phyloP scores from a whole-genome alignment of 306 rosid species.

The Clitoria ternatea region DNA sequence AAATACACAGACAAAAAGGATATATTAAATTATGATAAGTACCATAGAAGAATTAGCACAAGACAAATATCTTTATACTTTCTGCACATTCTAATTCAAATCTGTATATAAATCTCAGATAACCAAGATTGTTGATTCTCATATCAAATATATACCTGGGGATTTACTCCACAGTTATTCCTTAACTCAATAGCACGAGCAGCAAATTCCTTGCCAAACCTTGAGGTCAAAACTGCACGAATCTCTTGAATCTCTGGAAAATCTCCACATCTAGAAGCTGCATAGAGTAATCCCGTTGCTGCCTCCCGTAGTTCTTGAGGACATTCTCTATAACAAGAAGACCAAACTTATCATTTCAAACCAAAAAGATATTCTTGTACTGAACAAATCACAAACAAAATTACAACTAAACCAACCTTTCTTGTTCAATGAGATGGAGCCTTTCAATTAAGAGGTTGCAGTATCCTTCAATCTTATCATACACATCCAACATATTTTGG shows the following conservation, averaged over 20 bases:
- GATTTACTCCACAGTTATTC: constrained; percentile 68
- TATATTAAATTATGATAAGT: background rate
- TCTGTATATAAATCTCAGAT: background rate
- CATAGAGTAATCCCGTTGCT: constrained; percentile 59
- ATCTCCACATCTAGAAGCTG: constrained; percentile 91
- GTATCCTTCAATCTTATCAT: constrained; percentile 63
- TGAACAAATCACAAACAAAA: background rate
- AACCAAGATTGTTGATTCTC: background rate
- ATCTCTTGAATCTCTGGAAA: constrained; percentile 91
- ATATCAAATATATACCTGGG: constrained; percentile 35
- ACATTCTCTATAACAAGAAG: constrained; percentile 50
- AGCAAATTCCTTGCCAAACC: constrained; percentile 74
- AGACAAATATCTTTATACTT: background rate
- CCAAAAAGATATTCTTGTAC: background rate
- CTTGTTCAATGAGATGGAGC: constrained; percentile 67
- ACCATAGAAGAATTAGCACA: background rate
- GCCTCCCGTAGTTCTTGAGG: constrained; percentile 80
- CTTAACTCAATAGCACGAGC: constrained; percentile 63
- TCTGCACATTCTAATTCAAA: background rate
- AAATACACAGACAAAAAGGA: constrained; percentile 4
- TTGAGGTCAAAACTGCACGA: constrained; percentile 52
- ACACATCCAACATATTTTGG: constrained; percentile 72
- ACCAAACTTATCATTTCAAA: background rate
- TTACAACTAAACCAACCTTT: constrained; percentile 43
- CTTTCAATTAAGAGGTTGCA: constrained; percentile 69